Percentiles rank a stretch among this genome's conserved stretches.
Conservation (phyloP, 2,329 filamentous ascomycete species). For the Diplodia scrobiculata region DNA sequence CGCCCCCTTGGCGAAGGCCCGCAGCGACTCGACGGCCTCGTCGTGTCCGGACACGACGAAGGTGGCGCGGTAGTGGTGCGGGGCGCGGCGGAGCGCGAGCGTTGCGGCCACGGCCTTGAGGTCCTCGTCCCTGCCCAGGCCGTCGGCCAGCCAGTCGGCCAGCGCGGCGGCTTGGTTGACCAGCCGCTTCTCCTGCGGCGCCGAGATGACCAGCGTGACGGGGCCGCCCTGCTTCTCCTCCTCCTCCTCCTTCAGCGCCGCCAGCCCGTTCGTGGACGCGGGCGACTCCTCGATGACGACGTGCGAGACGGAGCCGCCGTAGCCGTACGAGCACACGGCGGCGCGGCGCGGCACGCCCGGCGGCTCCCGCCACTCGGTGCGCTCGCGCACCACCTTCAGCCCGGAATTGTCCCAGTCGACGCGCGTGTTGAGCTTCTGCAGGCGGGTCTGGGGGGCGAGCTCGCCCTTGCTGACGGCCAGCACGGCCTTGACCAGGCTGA, state of each 20-base stretch:
- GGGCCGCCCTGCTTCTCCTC: not conserved
- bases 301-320: constrained; percentile 50
- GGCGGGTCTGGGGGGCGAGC: constrained; percentile 43
- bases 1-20: constrained; percentile 31
- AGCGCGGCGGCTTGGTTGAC: constrained; percentile 33
- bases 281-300: constrained; percentile 44
- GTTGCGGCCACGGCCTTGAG: constrained; percentile 37
- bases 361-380: constrained; percentile 32
- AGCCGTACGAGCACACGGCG: constrained; percentile 53
- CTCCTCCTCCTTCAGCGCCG: not conserved
- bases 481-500: constrained; percentile 38
- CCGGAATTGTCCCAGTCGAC: constrained; percentile 40
- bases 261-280: constrained; percentile 41
- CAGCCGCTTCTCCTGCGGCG: constrained; percentile 41
- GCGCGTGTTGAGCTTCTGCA: constrained; percentile 40
- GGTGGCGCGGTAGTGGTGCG: constrained; percentile 40
- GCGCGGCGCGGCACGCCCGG: constrained; percentile 38
- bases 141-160: constrained; percentile 35
- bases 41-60: constrained; percentile 35
- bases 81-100: constrained; percentile 40
- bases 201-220: constrained; percentile 36
- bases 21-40: constrained; percentile 34
- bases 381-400: constrained; percentile 35
- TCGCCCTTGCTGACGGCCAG: constrained; percentile 38
- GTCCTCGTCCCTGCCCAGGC: constrained; percentile 26